phyloP scores from a whole-genome alignment of 2,329 filamentous ascomycete species.

The Pezicula neosporulosa region DNA sequence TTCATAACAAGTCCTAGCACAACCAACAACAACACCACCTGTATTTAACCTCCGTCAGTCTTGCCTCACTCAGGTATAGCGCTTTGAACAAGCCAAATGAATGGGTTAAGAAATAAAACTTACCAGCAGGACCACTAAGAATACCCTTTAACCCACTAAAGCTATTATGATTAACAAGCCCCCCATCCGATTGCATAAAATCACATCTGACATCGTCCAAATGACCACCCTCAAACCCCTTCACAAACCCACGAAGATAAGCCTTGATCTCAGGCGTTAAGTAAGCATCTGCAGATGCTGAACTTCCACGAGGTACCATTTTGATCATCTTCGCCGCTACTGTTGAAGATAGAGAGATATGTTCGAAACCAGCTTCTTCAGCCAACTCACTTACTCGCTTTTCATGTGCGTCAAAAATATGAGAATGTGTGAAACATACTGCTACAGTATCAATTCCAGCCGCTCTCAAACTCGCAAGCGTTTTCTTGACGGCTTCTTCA shows the following conservation, averaged over 20 bases:
- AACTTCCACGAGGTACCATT: constrained; percentile 61
- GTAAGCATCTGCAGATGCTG: constrained; percentile 65
- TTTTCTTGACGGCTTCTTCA: constrained; percentile 30
- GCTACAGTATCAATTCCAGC: constrained; percentile 58
- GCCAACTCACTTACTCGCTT: constrained; percentile 56
- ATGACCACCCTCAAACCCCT: constrained; percentile 57
- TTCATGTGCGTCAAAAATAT: constrained; percentile 65
- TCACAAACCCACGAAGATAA: constrained; percentile 64
- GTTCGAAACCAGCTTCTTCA: constrained; percentile 59
- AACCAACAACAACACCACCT: constrained; percentile 62
- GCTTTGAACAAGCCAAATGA: too few species aligned
- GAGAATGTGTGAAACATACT: constrained; percentile 65
- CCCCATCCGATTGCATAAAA: constrained; percentile 55
- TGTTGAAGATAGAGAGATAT: constrained; percentile 61
- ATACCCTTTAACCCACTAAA: constrained; percentile 63
- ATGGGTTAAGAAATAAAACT: background rate
- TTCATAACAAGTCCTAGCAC: constrained; percentile 62
- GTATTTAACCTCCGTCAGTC: too few species aligned
- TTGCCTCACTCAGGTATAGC: background rate
- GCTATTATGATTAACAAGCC: constrained; percentile 42
- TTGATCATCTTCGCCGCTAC: constrained; percentile 71
- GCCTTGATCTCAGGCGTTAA: constrained; percentile 64
- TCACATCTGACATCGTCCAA: constrained; percentile 59
- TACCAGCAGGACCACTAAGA: constrained; percentile 60
- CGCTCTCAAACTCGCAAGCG: constrained; percentile 54